Conservation (phyloP, 202 grass and related monocot genomes). For the Musa balbisiana region DNA sequence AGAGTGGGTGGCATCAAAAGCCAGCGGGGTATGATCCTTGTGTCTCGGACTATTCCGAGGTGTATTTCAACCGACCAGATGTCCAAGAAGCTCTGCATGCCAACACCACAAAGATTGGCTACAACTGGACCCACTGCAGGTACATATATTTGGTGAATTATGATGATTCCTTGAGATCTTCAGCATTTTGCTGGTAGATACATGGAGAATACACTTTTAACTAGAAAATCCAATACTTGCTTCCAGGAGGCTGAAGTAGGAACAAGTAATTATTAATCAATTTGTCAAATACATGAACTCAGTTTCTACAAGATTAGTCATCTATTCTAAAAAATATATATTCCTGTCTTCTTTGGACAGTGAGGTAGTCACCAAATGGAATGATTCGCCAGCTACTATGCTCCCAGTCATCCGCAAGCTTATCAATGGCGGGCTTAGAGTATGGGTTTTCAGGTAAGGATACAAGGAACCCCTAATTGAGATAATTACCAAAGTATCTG, state of each 20-base stretch:
- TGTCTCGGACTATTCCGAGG: constrained; percentile 41
- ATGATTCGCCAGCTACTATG: constrained; percentile 40
- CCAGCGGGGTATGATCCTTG: constrained; percentile 86
- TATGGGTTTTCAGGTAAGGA: constrained; percentile 85
- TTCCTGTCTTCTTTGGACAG: constrained; percentile 23
- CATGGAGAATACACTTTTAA: background rate
- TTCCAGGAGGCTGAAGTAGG: background rate
- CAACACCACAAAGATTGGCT: constrained; percentile 60
- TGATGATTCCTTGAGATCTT: constrained; percentile 11
- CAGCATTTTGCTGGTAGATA: background rate
- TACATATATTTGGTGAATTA: background rate
- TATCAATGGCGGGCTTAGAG: constrained; percentile 60
- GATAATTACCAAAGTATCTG: background rate
- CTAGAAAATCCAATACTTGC: background rate
- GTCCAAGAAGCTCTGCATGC: constrained; percentile 86
- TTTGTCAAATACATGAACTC: background rate
- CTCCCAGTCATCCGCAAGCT: constrained; percentile 84
- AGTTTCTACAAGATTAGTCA: background rate
- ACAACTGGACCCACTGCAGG: constrained; percentile 99
- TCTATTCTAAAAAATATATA: background rate
- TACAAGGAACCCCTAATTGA: background rate
- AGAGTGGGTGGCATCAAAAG: constrained; percentile 48
- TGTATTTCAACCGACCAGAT: constrained; percentile 80
- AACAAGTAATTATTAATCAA: background rate
- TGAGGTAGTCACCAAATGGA: constrained; percentile 43